Evolutionary conservation across 306 rosid genomes (phyloP).

Genomic region (Chamaecrista fasciculata): DNA sequence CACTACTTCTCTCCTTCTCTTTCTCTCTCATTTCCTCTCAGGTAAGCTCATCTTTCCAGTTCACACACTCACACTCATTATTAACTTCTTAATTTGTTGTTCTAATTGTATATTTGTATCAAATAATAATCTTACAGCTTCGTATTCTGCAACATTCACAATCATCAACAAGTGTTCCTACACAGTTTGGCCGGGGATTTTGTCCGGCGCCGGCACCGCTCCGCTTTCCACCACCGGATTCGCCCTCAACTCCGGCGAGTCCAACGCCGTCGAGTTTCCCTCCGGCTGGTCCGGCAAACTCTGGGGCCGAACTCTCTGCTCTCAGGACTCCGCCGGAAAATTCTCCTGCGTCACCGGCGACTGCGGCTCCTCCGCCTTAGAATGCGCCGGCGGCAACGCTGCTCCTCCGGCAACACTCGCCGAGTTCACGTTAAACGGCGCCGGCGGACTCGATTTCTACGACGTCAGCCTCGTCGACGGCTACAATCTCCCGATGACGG

Average conservation of each 20-base stretch:
- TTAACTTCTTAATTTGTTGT: too few relatives aligned
- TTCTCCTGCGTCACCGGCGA: slow-evolving; percentile 67
- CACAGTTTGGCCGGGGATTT: slow-evolving; percentile 68
- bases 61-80: too few relatives aligned
- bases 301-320: slow-evolving; percentile 68
- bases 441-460: slow-evolving; percentile 60
- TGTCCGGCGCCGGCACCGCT: slow-evolving; percentile 58
- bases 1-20: background rate
- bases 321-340: slow-evolving; percentile 39
- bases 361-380: slow-evolving; percentile 52
- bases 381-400: slow-evolving; percentile 51
- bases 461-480: slow-evolving; percentile 86
- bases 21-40: slow-evolving; percentile 29
- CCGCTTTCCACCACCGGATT: slow-evolving; percentile 59
- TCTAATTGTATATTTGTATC: too few relatives aligned
- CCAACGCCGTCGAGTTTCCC: slow-evolving; percentile 40
- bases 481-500: slow-evolving; percentile 58
- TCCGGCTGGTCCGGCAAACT: slow-evolving; percentile 75
- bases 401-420: slow-evolving; percentile 59
- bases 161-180: slow-evolving; percentile 54
- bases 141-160: slow-evolving; percentile 51
- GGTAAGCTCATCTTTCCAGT: too few relatives aligned
- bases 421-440: slow-evolving; percentile 67
- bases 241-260: slow-evolving; percentile 39
- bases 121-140: too few relatives aligned